Evolutionary conservation across 78 protist species (phyloP).

Genomic region (Cavenderia fasciculata): DNA sequence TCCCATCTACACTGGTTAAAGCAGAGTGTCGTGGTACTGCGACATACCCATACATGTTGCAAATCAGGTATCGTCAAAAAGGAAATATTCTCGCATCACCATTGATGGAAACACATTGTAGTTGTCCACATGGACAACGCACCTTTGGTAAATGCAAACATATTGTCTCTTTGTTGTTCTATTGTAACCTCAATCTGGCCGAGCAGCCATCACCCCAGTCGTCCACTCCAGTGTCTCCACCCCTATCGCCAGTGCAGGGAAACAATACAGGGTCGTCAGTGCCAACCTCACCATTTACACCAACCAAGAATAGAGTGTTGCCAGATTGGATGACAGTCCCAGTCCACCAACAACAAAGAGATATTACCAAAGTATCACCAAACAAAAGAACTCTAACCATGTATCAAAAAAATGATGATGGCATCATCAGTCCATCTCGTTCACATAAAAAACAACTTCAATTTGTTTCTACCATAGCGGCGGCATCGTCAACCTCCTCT

Average conservation of each 20-base stretch:
- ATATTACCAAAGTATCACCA: constrained; percentile 22
- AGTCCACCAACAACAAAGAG: not conserved
- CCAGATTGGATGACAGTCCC: constrained; percentile 33
- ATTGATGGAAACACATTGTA: constrained; percentile 21
- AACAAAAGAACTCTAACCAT: constrained; percentile 30
- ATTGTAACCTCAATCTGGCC: constrained; percentile 3
- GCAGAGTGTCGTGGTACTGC: constrained; percentile 37
- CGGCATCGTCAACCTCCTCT: too few species aligned
- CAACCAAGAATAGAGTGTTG: constrained; percentile 8
- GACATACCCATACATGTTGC: constrained; percentile 3
- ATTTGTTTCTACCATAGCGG: too few species aligned
- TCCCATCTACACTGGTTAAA: constrained; percentile 2
- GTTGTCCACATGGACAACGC: constrained; percentile 15
- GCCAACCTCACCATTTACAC: constrained; percentile 7
- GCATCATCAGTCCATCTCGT: too few species aligned
- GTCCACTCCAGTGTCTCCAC: not conserved
- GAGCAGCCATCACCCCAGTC: not conserved
- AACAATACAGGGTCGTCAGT: not conserved
- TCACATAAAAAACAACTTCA: too few species aligned
- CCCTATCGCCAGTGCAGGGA: not conserved
- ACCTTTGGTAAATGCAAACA: constrained; percentile 72
- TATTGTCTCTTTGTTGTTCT: constrained; percentile 11
- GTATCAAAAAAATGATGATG: too few species aligned
- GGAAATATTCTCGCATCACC: constrained; percentile 1
- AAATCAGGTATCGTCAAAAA: constrained; percentile 1